These are phyloP conservation scores for Geoglossum cookeanum DNA, from an alignment of 2,329 filamentous ascomycete species.

Conservation along the genomic window DNA sequence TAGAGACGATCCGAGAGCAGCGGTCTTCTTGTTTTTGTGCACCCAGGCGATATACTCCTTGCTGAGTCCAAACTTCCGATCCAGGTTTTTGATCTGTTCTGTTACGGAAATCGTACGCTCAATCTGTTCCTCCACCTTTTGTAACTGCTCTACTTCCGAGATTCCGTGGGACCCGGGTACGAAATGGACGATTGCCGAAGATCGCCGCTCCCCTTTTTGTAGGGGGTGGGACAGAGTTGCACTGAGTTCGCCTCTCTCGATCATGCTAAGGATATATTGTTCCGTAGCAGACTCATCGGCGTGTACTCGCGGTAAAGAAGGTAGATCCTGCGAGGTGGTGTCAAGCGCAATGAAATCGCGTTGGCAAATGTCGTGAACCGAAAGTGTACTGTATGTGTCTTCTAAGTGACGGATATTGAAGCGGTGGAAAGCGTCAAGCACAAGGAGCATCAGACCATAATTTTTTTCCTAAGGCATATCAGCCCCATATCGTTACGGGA, in stretches of 20 bases:
- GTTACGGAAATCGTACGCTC: background rate
- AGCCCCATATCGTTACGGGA: background rate
- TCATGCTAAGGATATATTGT: conserved; percentile 3
- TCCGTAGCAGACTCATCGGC: background rate
- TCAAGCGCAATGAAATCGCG: background rate
- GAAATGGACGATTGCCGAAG: conserved; percentile 1
- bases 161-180: background rate
- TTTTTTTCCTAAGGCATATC: conserved; percentile 44
- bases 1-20: background rate
- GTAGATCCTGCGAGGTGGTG: background rate
- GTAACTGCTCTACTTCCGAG: background rate
- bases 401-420: conserved; percentile 58
- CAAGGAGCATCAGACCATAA: conserved; percentile 46
- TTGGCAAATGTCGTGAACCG: conserved; percentile 21
- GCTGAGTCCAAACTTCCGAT: background rate
- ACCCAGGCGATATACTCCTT: conserved; percentile 1
- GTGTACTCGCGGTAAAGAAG: background rate
- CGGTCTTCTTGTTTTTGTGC: background rate
- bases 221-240: conserved; percentile 2
- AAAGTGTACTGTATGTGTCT: conserved; percentile 48
- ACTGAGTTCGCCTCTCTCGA: conserved; percentile 2
- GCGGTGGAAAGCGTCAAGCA: conserved; percentile 50
- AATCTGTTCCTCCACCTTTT: conserved; percentile 1
- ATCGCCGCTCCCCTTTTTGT: background rate
- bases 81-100: conserved; percentile 1